These are phyloP conservation scores for Helicostylum pulchrum DNA, from an alignment of 192 early-diverging fungal genomes.

Conservation along the genomic window DNA sequence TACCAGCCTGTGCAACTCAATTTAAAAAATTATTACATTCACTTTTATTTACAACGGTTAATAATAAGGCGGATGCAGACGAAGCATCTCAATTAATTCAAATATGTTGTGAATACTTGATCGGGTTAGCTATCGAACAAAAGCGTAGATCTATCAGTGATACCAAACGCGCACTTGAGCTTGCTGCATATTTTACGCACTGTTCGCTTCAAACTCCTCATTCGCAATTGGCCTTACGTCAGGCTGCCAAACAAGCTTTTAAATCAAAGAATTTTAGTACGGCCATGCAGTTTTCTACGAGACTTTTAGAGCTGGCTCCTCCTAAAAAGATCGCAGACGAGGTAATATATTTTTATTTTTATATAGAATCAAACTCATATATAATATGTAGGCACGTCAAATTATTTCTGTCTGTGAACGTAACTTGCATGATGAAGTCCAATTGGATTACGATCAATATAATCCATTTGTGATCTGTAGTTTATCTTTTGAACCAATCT, in stretches of 20 bases:
- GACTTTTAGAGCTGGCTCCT: conserved; percentile 88
- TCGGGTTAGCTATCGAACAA: conserved; percentile 84
- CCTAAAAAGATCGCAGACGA: conserved; percentile 71
- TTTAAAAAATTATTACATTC: conserved; percentile 80
- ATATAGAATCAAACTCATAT: background rate
- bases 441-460: conserved; percentile 91
- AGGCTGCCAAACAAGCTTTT: conserved; percentile 81
- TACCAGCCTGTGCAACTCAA: conserved; percentile 69
- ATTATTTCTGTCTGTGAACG: conserved; percentile 74
- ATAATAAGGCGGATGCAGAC: conserved; percentile 60
- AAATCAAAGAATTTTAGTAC: conserved; percentile 83
- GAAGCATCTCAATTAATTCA: conserved; percentile 76
- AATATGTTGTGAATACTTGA: conserved; percentile 88
- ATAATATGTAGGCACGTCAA: conserved; percentile 56
- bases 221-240: conserved; percentile 79
- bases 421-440: conserved; percentile 74
- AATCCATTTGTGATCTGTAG: conserved; percentile 92
- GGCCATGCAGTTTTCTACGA: conserved; percentile 83
- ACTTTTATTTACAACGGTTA: conserved; percentile 72
- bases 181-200: conserved; percentile 96
- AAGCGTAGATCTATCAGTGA: conserved; percentile 58
- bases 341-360: conserved; percentile 35
- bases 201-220: conserved; percentile 86
- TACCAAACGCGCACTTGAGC: conserved; percentile 76
- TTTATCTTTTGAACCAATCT: conserved; percentile 84